Percentiles rank a stretch among this genome's conserved stretches.
These are phyloP conservation scores for Coniochaeta hoffmannii DNA, from an alignment of 2,329 filamentous ascomycete genomes.

Conservation along the genomic window DNA sequence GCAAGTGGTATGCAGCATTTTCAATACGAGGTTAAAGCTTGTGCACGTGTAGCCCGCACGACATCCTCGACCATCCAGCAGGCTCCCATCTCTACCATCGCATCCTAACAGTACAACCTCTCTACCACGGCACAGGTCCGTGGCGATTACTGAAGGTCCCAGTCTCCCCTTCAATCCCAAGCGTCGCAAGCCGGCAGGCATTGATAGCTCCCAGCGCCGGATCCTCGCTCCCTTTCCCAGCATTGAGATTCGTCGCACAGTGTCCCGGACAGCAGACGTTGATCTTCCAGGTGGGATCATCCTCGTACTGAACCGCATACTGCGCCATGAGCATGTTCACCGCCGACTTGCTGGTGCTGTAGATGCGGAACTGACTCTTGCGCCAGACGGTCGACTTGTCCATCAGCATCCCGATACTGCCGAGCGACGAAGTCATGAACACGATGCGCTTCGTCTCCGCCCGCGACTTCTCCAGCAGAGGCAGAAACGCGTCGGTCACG, in stretches of 20 bases:
- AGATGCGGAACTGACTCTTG: conserved; percentile 23
- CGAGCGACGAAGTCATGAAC: conserved; percentile 29
- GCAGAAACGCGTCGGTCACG: conserved; percentile 20
- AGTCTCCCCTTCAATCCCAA: background rate
- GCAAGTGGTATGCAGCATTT: background rate
- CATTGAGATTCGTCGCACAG: conserved; percentile 21
- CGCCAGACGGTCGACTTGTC: conserved; percentile 12
- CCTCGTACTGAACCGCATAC: conserved; percentile 22
- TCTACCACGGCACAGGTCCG: background rate
- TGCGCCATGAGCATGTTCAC: conserved; percentile 30
- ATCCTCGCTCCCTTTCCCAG: background rate
- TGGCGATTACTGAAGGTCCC: background rate
- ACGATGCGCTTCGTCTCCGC: conserved; percentile 21
- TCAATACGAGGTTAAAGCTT: background rate
- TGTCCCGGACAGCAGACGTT: conserved; percentile 25
- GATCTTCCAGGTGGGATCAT: conserved; percentile 18
- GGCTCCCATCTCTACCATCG: background rate
- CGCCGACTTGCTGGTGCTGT: conserved; percentile 34
- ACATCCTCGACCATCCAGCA: background rate
- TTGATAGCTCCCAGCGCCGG: background rate
- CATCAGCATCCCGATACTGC: conserved; percentile 19
- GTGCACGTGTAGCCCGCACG: background rate
- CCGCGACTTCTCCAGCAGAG: conserved; percentile 19
- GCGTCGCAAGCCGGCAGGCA: background rate
- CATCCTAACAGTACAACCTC: background rate